Evolutionary conservation across 345 rosid species (phyloP).

Genomic region (Aegle marmelos): DNA sequence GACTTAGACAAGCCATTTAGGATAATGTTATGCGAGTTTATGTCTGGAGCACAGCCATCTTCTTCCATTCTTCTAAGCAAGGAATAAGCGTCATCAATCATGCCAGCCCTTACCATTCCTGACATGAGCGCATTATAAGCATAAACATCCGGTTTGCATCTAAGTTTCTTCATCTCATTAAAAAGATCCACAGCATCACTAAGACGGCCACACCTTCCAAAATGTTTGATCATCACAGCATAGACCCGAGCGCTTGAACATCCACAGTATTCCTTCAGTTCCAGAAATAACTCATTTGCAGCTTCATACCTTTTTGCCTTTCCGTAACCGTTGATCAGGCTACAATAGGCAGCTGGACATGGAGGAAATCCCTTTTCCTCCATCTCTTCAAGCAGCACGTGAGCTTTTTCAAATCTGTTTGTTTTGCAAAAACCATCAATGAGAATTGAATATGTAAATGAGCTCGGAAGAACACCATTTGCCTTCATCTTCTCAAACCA

Average conservation of each 20-base stretch:
- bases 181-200: conserved; percentile 75
- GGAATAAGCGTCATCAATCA: conserved; percentile 78
- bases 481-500: conserved; percentile 94
- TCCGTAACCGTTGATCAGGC: conserved; percentile 84
- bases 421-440: conserved; percentile 90
- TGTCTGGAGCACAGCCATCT: conserved; percentile 57
- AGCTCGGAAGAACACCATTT: conserved; percentile 57
- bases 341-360: conserved; percentile 95
- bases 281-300: conserved; percentile 84
- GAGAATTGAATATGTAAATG: conserved; percentile 87
- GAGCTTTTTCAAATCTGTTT: conserved; percentile 81
- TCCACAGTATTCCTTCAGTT: conserved; percentile 83
- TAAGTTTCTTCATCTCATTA: conserved; percentile 74
- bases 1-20: conserved; percentile 79
- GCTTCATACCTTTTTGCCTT: conserved; percentile 85
- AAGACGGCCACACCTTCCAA: conserved; percentile 77
- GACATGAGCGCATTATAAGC: conserved; percentile 95
- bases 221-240: conserved; percentile 96
- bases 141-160: conserved; percentile 77
- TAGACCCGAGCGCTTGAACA: conserved; percentile 69
- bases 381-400: conserved; percentile 94
- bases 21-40: conserved; percentile 82
- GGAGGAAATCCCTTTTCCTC: conserved; percentile 96
- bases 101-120: conserved; percentile 86
- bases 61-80: conserved; percentile 76